Evolutionary conservation across 352 stramenopile genomes (phyloP), one percentile per base, ranked within the genome.

Genomic region (Phytopythium oedochilum): DNA sequence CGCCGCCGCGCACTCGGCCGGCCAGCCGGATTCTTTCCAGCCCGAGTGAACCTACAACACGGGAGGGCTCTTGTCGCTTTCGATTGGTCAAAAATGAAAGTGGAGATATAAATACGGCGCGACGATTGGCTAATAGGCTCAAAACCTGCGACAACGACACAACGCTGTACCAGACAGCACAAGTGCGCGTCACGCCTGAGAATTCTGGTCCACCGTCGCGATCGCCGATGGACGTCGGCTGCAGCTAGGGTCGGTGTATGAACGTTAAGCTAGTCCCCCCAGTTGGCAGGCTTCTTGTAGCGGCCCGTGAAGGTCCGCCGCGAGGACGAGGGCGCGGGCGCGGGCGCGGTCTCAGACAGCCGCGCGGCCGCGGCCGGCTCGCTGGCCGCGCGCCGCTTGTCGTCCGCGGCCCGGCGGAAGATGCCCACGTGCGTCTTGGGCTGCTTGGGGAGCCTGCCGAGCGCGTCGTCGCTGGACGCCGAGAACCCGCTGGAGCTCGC

Each of bases 281-380:
- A 92, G n/a, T 73, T 78, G 57, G 65, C 55, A 14, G 82, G 82
- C 70, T 92, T 92, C 77, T 92, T 92, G 48, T 54, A 31, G 38
- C 76, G 74, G n/a, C 82, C 82, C 6, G 61, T 83, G 52, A 81
- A 92, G 60, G 73, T 86, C 61, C 82, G 75, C 73, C 28, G 54
- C 59, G 44, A 50, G 32, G 23, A 42, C 22, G 26, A 54, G 59
- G 44, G 47, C 34, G 23, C 40, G 23, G 44, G 47, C 34, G 23
- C 40, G 23, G 26, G 48, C 38, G 55, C 64, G 11, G 52, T 5
- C 18, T 77, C 77, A 2, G 72, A 81, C 44, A 69, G 53, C 43
- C 53, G 66, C 28, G 73, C 71, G 32, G 58, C 63, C 18, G 61
- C 64, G 25, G 65, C 64, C 32, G 40, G 7, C 45, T 83, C 70